Conservation (phyloP, 2,329 filamentous ascomycete species). For the Arthroderma sp. region DNA sequence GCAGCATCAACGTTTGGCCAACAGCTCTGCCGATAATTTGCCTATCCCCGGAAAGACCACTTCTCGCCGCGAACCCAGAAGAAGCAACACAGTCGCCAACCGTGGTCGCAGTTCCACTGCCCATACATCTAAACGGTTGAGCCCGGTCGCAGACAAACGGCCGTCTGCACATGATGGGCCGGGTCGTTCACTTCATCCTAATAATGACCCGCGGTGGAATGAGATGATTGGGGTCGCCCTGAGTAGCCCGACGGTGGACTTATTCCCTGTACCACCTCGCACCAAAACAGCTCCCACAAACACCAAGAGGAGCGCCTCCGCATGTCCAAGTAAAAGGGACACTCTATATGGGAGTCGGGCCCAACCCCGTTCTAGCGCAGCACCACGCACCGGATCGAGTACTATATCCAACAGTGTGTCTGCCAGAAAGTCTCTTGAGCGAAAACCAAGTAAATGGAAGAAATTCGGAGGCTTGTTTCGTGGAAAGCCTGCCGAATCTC, state of each 20-base stretch:
- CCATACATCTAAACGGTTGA: neutral
- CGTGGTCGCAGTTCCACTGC: neutral
- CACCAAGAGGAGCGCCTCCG: neutral
- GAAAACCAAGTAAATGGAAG: constrained; percentile 37
- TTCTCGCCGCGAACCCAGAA: neutral
- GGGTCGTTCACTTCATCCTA: neutral
- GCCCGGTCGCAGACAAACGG: neutral
- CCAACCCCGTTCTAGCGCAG: neutral
- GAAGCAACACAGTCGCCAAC: neutral
- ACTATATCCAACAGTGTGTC: neutral
- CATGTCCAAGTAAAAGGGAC: neutral
- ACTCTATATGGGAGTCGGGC: neutral
- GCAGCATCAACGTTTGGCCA: neutral
- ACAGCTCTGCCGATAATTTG: neutral
- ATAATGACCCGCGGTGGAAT: constrained; percentile 23
- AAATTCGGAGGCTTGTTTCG: constrained; percentile 36
- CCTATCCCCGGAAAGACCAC: neutral
- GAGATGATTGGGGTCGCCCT: constrained; percentile 60
- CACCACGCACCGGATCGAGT: neutral
- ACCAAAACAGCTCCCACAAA: neutral
- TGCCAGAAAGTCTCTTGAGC: constrained; percentile 15
- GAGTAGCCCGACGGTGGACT: constrained; percentile 48
- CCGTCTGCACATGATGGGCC: neutral
- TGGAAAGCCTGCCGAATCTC: constrained; percentile 19
- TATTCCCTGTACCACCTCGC: neutral